Conservation (phyloP, 495 filamentous ascomycete species). For the Viridothelium virens region DNA sequence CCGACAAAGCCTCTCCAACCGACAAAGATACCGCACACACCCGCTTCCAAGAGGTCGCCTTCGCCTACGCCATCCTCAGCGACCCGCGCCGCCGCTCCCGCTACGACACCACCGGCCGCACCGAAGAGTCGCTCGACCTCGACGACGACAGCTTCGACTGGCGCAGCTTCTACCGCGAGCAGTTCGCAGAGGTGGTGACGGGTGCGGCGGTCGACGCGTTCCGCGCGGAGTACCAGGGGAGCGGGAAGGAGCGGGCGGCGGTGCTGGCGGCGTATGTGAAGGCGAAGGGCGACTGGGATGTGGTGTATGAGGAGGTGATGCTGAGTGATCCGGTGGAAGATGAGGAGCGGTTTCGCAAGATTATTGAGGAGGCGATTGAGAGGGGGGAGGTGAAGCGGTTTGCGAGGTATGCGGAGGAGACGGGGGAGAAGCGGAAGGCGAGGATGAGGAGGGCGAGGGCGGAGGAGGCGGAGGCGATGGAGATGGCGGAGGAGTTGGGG, state of each 20-base stretch:
- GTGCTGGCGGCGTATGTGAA: slow-evolving; percentile 67
- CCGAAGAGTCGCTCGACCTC: slow-evolving; percentile 62
- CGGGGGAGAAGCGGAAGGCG: slow-evolving; percentile 25
- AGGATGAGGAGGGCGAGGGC: slow-evolving; percentile 19
- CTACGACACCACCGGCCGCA: slow-evolving; percentile 85
- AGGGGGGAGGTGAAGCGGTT: slow-evolving; percentile 56
- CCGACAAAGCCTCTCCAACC: slow-evolving; percentile 66
- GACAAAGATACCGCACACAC: slow-evolving; percentile 60
- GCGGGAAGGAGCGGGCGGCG: slow-evolving; percentile 72
- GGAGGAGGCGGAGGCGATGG: slow-evolving; percentile 59
- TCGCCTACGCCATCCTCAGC: slow-evolving; percentile 88
- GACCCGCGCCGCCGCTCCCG: slow-evolving; percentile 65
- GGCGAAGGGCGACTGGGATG: slow-evolving; percentile 61
- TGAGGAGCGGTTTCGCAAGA: slow-evolving; percentile 70
- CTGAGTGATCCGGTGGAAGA: slow-evolving; percentile 76
- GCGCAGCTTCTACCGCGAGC: slow-evolving; percentile 75
- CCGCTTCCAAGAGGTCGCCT: slow-evolving; percentile 82
- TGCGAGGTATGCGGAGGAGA: slow-evolving; percentile 62
- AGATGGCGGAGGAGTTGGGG: slow-evolving; percentile 61
- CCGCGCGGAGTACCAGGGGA: slow-evolving; percentile 69
- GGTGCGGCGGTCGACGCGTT: slow-evolving; percentile 63
- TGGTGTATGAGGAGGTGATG: slow-evolving; percentile 75
- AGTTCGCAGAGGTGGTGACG: slow-evolving; percentile 65
- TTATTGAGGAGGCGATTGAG: slow-evolving; percentile 76
- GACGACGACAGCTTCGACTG: slow-evolving; percentile 80